Conservation (phyloP, 2,329 filamentous ascomycete genomes). For the Bipolaris sorokiniana region DNA sequence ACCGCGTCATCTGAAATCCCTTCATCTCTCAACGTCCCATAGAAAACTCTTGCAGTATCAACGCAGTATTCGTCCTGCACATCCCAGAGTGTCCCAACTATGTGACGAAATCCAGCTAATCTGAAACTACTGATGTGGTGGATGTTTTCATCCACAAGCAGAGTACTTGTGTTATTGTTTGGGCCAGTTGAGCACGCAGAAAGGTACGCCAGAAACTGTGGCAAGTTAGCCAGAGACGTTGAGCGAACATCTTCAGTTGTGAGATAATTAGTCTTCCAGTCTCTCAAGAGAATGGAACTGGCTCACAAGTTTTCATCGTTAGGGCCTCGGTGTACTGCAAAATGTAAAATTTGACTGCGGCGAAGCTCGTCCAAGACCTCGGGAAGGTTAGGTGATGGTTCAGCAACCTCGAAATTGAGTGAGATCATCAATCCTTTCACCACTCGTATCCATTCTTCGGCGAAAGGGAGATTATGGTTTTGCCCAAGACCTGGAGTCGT, state of each 20-base stretch:
- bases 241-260: background rate
- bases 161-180: background rate
- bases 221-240: background rate
- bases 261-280: background rate
- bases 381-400: background rate
- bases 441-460: background rate
- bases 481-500: too few species aligned
- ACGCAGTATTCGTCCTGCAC: constrained; percentile 44
- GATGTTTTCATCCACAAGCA: constrained; percentile 46
- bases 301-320: background rate
- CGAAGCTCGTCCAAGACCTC: background rate
- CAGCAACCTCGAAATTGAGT: background rate
- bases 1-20: background rate
- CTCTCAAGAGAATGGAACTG: background rate
- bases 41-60: constrained; percentile 32
- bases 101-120: constrained; percentile 31
- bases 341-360: background rate
- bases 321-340: constrained; percentile 20
- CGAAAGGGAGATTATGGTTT: background rate
- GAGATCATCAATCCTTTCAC: background rate
- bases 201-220: background rate
- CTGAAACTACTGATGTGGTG: constrained; percentile 51
- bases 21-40: background rate
- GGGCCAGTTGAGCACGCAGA: background rate
- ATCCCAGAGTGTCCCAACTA: constrained; percentile 53